Evolutionary conservation across 192 early-diverging fungal genomes (phyloP), one percentile per base, ranked within the genome.

Genomic region (Backusella australiensis): DNA sequence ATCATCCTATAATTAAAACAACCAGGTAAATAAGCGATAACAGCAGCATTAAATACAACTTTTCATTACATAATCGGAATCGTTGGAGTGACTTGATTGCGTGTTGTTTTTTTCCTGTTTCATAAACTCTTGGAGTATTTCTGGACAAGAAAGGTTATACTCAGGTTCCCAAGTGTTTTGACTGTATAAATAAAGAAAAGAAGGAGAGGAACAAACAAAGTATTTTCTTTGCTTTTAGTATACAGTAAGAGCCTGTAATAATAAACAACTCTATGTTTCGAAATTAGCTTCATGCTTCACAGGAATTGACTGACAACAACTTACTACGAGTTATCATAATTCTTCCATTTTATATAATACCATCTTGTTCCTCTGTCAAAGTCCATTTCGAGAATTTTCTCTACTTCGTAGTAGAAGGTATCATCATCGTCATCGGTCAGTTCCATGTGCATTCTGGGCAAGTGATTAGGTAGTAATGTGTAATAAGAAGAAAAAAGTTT

Each of bases 81-180:
- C 0, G 7, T 0, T 26, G 2, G 53, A 9, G 23, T 6, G 12
- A 23, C 8, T 59, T 8, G 21, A 8, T 3, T 26, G 53, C 11
- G 21, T 12, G 3, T 12, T 59, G n/a, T 1, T 59, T 23, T 21
- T 41, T 34, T 32, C 35, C 41, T 71, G n/a, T 49, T 42, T 12
- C 14, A 71, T 34, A 71, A 46, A 71, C 26, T 39, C 69, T 46
- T 71, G 5, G 1, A 71, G 29, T 26, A 71, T 1, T 46, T 36
- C 35, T 44, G 42, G 69, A 19, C 69, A 71, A 32, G 21, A 34
- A 49, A 71, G 69, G 23, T 71, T 46, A 41, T 71, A 21, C 7
- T 71, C 69, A 26, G 69, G 69, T n/a, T 71, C 69, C 69, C 69
- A 71, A 32, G 69, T 46, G 15, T 71, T 71, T 44, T 71, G 42